Evolutionary conservation across 352 stramenopile species (phyloP).

Genomic region (Phytopythium delawarense): DNA sequence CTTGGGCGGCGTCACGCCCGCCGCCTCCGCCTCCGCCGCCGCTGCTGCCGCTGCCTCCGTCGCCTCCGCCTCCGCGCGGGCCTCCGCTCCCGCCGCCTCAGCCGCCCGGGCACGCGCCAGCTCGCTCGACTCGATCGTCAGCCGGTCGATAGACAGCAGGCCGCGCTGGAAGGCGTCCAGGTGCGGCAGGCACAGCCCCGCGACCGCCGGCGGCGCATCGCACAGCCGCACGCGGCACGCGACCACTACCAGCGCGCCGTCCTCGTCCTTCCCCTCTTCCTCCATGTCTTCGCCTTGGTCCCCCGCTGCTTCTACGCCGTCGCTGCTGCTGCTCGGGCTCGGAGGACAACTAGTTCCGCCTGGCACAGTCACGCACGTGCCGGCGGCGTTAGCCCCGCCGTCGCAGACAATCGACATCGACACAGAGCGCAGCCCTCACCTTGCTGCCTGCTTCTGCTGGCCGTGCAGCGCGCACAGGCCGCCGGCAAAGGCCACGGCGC

Average conservation of each 20-base stretch:
- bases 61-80: conserved; percentile 13
- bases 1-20: conserved; percentile 20
- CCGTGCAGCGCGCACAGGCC: conserved; percentile 50
- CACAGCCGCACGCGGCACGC: conserved; percentile 45
- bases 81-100: conserved; percentile 15
- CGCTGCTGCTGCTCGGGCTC: not conserved
- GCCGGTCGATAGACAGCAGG: conserved; percentile 51
- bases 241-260: conserved; percentile 10
- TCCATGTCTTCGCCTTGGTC: not conserved
- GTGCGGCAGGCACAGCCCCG: conserved; percentile 43
- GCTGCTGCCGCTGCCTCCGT: conserved; percentile 13
- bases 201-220: conserved; percentile 15
- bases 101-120: conserved; percentile 21
- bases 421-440: not conserved
- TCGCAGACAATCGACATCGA: not conserved
- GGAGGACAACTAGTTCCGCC: conserved; percentile 6
- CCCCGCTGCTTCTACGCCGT: conserved; percentile 2
- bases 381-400: not conserved
- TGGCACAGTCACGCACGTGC: not conserved
- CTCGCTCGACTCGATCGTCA: conserved; percentile 40
- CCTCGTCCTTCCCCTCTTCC: conserved; percentile 22
- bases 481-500: conserved; percentile 34
- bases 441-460: conserved; percentile 22
- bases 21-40: conserved; percentile 14
- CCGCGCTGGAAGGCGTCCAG: conserved; percentile 45